These are phyloP conservation scores for Talaromyces piceae DNA, from an alignment of 2,329 filamentous ascomycete genomes.

Conservation along the genomic window DNA sequence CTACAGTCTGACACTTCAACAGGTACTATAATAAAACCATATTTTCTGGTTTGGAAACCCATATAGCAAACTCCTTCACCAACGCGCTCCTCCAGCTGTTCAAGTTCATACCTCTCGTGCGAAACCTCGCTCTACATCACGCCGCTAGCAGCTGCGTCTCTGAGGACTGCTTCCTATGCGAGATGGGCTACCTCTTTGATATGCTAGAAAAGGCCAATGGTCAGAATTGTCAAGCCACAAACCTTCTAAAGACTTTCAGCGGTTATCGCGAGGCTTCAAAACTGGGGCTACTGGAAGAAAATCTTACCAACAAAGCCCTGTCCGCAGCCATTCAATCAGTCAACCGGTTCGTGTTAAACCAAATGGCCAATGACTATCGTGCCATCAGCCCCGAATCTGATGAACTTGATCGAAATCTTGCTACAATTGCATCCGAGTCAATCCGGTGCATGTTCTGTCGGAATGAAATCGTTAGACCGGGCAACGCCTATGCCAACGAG, in stretches of 20 bases:
- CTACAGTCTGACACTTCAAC: conserved; percentile 14
- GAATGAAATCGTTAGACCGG: conserved; percentile 75
- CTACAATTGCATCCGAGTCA: conserved; percentile 37
- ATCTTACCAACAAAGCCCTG: conserved; percentile 62
- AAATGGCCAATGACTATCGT: conserved; percentile 69
- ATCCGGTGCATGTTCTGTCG: conserved; percentile 83
- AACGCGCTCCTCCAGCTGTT: conserved; percentile 87
- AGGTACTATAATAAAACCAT: conserved; percentile 91
- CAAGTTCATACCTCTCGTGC: conserved; percentile 79
- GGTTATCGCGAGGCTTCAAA: conserved; percentile 70
- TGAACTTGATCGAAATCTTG: conserved; percentile 61
- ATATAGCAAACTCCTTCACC: conserved; percentile 94
- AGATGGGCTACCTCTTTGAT: conserved; percentile 91
- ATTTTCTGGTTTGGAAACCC: conserved; percentile 88
- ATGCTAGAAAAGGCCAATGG: conserved; percentile 96
- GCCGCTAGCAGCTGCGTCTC: conserved; percentile 75
- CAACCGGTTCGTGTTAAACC: conserved; percentile 76
- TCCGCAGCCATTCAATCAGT: conserved; percentile 79
- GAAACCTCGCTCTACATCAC: conserved; percentile 83
- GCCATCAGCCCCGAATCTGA: conserved; percentile 56
- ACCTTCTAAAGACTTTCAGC: conserved; percentile 83
- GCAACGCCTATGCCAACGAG: conserved; percentile 75
- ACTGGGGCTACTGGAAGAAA: conserved; percentile 77
- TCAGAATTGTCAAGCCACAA: conserved; percentile 92
- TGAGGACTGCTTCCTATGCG: conserved; percentile 82